Conservation (phyloP, 306 rosid genomes). For the Adenanthera pavonina region DNA sequence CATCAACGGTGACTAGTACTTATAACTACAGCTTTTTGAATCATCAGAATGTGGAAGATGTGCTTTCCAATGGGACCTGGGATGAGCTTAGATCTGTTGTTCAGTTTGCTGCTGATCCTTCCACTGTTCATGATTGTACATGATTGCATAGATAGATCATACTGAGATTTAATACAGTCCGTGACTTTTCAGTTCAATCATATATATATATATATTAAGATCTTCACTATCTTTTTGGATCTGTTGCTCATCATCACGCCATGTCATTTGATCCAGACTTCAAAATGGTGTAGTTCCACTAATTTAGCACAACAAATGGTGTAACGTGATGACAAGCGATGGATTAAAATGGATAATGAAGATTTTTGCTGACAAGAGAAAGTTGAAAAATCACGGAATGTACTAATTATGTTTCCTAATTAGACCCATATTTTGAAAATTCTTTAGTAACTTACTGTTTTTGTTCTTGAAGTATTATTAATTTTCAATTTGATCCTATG, state of each 20-base stretch:
- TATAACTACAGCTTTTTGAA: slow-evolving; percentile 35
- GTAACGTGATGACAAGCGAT: too few species aligned
- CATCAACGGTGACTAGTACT: slow-evolving; percentile 25
- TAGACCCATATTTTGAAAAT: neutral
- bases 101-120: slow-evolving; percentile 50
- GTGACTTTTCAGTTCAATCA: neutral
- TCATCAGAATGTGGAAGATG: slow-evolving; percentile 42
- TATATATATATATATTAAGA: neutral
- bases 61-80: slow-evolving; percentile 51
- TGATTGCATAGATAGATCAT: neutral
- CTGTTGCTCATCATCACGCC: too few species aligned
- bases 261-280: too few species aligned
- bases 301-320: too few species aligned
- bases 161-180: neutral
- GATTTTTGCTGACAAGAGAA: neutral
- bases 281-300: too few species aligned
- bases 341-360: too few species aligned
- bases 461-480: neutral
- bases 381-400: neutral
- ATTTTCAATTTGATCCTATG: neutral
- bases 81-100: slow-evolving; percentile 64
- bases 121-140: slow-evolving; percentile 42
- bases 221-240: too few species aligned
- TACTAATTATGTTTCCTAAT: neutral
- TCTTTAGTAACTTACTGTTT: neutral